Percentiles rank a stretch among this genome's conserved stretches.
phyloP scores from a whole-genome alignment of 805 yeast species.

The Myxozyma nipponensis region DNA sequence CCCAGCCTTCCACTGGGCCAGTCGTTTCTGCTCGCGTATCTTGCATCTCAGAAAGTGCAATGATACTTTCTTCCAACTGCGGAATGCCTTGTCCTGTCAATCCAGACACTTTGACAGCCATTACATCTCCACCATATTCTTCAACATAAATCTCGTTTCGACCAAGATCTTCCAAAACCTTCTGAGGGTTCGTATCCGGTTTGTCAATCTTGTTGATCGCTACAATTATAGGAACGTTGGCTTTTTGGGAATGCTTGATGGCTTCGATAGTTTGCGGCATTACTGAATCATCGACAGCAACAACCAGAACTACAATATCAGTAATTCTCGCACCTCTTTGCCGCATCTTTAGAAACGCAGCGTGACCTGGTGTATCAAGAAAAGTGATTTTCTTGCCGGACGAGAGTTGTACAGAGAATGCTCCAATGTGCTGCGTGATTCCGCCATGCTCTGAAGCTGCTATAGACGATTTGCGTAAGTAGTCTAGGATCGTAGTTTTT shows the following conservation, averaged over 20 bases:
- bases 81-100: slow-evolving; percentile 83
- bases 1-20: slow-evolving; percentile 75
- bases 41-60: slow-evolving; percentile 75
- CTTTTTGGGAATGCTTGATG: slow-evolving; percentile 80
- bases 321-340: slow-evolving; percentile 94
- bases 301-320: slow-evolving; percentile 86
- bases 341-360: slow-evolving; percentile 93
- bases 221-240: slow-evolving; percentile 79
- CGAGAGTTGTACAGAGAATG: slow-evolving; percentile 83
- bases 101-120: slow-evolving; percentile 82
- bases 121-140: slow-evolving; percentile 93
- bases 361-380: slow-evolving; percentile 96
- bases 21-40: slow-evolving; percentile 63
- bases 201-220: slow-evolving; percentile 92
- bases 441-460: slow-evolving; percentile 91
- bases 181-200: slow-evolving; percentile 68
- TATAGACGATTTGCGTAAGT: slow-evolving; percentile 75
- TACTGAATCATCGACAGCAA: slow-evolving; percentile 95
- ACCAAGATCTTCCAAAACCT: slow-evolving; percentile 73
- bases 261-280: slow-evolving; percentile 98
- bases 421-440: slow-evolving; percentile 97
- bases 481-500: slow-evolving; percentile 88
- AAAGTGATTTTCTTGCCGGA: slow-evolving; percentile 79
- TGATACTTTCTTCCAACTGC: slow-evolving; percentile 80
- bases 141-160: slow-evolving; percentile 78